Conservation (phyloP, 2,329 filamentous ascomycete species). For the Fusarium nodosum region DNA sequence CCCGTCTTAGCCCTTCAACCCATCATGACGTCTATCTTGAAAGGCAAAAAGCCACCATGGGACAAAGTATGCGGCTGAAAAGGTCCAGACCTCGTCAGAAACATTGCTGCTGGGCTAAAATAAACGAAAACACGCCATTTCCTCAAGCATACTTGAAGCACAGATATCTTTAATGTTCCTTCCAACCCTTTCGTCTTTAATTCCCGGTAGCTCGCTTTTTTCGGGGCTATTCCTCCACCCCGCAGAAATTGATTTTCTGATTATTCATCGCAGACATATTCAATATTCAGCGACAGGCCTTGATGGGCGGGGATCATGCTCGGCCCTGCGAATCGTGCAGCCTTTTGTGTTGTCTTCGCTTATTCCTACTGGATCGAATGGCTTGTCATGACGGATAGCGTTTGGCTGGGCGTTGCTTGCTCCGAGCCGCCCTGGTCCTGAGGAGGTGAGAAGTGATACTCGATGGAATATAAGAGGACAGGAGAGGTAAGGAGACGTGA, state of each 20-base stretch:
- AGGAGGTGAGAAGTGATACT: slow-evolving; percentile 3
- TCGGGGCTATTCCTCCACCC: slow-evolving; percentile 7
- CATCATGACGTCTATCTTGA: slow-evolving; percentile 35
- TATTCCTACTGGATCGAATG: slow-evolving; percentile 8
- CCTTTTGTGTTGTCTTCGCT: slow-evolving; percentile 1
- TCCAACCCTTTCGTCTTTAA: slow-evolving; percentile 3
- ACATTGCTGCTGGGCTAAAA: slow-evolving; percentile 4
- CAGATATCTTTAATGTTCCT: not conserved
- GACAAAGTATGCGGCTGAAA: slow-evolving; percentile 18
- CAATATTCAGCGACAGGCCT: slow-evolving; percentile 41
- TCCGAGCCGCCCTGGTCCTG: slow-evolving; percentile 24
- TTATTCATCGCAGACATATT: slow-evolving; percentile 52
- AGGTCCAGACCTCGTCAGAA: slow-evolving; percentile 24
- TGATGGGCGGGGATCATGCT: slow-evolving; percentile 26
- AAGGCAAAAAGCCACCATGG: slow-evolving; percentile 9
- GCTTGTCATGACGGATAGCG: slow-evolving; percentile 9
- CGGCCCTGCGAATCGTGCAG: slow-evolving; percentile 10
- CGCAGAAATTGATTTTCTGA: slow-evolving; percentile 46
- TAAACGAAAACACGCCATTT: slow-evolving; percentile 26
- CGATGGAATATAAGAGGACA: not conserved
- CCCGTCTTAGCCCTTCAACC: slow-evolving; percentile 13
- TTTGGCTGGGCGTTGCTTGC: slow-evolving; percentile 12
- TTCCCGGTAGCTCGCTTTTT: slow-evolving; percentile 19
- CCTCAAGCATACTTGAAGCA: not conserved
- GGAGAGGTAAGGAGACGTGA: not conserved